Base-by-base conservation (phyloP, 352 stramenopile species). In the Saprolegnia diclina region DNA sequence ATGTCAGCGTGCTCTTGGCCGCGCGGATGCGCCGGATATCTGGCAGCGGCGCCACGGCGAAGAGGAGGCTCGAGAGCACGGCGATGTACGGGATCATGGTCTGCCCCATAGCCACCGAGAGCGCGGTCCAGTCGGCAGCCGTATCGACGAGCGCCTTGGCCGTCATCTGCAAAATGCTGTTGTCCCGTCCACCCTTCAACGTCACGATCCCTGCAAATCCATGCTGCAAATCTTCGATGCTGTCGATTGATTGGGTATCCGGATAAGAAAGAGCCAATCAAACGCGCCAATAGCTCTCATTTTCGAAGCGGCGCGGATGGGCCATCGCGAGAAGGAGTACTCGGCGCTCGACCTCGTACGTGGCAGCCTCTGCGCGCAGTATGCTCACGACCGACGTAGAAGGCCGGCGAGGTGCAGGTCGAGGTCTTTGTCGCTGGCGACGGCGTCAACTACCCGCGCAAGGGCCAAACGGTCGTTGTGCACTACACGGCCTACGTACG, bases 351-450 rank as follows among this genome's bases (percentile, higher is more conserved):
- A 57, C 22, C 40, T 67, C 1, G 62, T 67, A 67, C n/a, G 18
- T 57, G 13, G 16, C 18, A 21, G 11, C 46, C 16, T 5, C 9
- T 56, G 19, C 22, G 9, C 16, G 16, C 16, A 21, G 22, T 56
- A 14, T n/a, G 21, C 26, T 56, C 16, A 37, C 42, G 29, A 38
- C 71, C n/a, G n/a, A 14, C 76, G 7, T 64, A 89, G 82, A 83
- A 79, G 29, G 64, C 75, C 46, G 79, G 85, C 6, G 81, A 94
- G 64, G 87, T 96, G 32, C 83, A 91, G 66, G 83, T 96, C 10
- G 89, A 95, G 71, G 90, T 96, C 16, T 94, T 95, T 69, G 80
- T 91, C 10, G 89, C 88, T 0, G 90, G 90, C n/a, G 88, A 96
- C 74, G 89, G 89, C 5, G 83, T 95, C 71, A 96, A 94, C 68